Base-by-base conservation (phyloP, 163 green algal genomes). In the Chlamydomonas reinhardtii region DNA sequence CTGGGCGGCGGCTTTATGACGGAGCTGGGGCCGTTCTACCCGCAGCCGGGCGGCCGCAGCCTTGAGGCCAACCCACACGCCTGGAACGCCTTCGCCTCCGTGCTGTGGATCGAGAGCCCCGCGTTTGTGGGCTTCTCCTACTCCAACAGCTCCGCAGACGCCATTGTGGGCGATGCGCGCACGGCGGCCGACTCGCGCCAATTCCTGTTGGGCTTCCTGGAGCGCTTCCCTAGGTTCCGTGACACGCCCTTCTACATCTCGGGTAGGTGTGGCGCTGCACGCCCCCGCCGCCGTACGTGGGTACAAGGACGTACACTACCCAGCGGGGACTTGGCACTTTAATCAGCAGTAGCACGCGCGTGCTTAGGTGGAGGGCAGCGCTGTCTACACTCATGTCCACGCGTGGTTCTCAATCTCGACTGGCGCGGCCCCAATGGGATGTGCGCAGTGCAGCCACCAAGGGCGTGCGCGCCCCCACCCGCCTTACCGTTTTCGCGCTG, bases 51-150 rank as follows among this genome's bases (percentile, higher is more conserved):
- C 4, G 96, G 91, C 59, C 39, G 73, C 25, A 64, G 59, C 12
- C 89, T 97, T 48, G 73, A 94, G 83, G 20, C 39, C 71, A 97
- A 97, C 88, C 91, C 93, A 3, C 91, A 93, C 78, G 43, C 89
- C 15, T 98, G 96, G 96, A 94, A 96, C 86, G 62, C 84, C 24
- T 71, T 90, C n/a, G 93, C 93, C 34, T 93, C 92, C 48, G 79
- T 96, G 32, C 74, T 99, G 5, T 98, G 95, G 34, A 25, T 98
- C 16, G 96, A 99, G 82, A 93, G 78, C 56, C 96, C 96, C 25
- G 96, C 96, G 0, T 97, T 97, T 89, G 95, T 98, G 11, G 96
- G 96, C 27, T 99, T 96, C 84, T 94, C 76, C 62, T 98, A 97
- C 90, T 94, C 82, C 73, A 97, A 97, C 84, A 93, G 76, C 32